These are phyloP conservation scores for Apiospora aurea DNA, from an alignment of 2,329 filamentous ascomycete genomes.

Conservation along the genomic window DNA sequence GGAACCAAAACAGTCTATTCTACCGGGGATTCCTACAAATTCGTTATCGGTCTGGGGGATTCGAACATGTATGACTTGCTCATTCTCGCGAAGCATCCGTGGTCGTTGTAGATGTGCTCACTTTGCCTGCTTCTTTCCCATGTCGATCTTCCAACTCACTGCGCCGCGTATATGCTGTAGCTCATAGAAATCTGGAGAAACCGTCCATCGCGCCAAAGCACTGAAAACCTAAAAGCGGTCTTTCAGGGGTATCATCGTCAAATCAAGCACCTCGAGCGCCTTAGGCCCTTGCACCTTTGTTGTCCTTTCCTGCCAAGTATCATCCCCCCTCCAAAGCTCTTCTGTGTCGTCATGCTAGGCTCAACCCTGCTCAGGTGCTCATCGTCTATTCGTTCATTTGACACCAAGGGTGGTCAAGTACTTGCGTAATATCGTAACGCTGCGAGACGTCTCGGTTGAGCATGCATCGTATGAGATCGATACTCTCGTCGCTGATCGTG, in stretches of 20 bases:
- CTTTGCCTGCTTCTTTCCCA: conserved; percentile 4
- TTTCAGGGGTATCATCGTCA: conserved; percentile 21
- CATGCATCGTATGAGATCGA: conserved; percentile 91
- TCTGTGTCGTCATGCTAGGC: neutral
- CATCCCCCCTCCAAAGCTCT: neutral
- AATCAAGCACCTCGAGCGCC: conserved; percentile 15
- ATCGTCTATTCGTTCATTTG: conserved; percentile 35
- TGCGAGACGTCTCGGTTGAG: conserved; percentile 86
- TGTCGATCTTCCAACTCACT: neutral
- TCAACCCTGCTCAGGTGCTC: neutral
- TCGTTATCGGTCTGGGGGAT: neutral
- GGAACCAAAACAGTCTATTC: conserved; percentile 20
- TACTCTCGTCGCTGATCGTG: conserved; percentile 87
- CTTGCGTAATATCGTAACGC: conserved; percentile 85
- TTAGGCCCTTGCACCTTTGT: conserved; percentile 7
- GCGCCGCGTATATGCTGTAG: conserved; percentile 9
- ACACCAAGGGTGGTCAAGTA: conserved; percentile 90
- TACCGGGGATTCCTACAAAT: conserved; percentile 19
- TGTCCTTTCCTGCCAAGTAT: conserved; percentile 1
- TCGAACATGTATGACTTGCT: neutral
- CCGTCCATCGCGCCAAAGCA: conserved; percentile 11
- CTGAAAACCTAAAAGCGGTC: conserved; percentile 20
- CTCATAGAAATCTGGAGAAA: conserved; percentile 15
- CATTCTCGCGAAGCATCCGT: conserved; percentile 6
- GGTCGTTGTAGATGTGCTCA: neutral